These are phyloP conservation scores for Amphicarpaea edgeworthii DNA, from an alignment of 306 rosid species.

Conservation along the genomic window DNA sequence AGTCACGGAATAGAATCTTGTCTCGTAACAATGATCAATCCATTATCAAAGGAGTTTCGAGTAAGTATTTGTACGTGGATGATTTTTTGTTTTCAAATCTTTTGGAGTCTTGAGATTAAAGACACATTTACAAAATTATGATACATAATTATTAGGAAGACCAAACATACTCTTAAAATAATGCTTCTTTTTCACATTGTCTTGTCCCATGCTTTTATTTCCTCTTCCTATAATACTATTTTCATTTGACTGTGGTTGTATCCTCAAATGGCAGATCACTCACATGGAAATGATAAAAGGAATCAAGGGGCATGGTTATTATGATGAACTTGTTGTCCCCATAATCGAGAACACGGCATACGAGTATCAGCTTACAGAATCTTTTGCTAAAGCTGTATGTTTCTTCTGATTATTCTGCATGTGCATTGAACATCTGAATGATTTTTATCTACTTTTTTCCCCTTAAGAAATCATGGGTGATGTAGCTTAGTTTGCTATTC, in stretches of 20 bases:
- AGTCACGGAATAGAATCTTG: constrained; percentile 96
- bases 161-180: constrained; percentile 18
- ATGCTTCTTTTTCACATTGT: constrained; percentile 29
- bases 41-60: constrained; percentile 87
- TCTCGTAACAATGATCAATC: constrained; percentile 86
- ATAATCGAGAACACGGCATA: constrained; percentile 92
- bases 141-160: constrained; percentile 27
- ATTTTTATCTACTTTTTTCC: neutral
- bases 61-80: constrained; percentile 57
- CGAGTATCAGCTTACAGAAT: constrained; percentile 87
- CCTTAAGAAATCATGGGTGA: neutral
- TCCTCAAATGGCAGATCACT: constrained; percentile 75
- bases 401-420: constrained; percentile 34
- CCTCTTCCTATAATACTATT: constrained; percentile 21
- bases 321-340: constrained; percentile 96
- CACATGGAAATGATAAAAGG: constrained; percentile 99
- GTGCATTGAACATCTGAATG: constrained; percentile 22
- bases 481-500: constrained; percentile 9
- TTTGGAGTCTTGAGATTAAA: constrained; percentile 30
- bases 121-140: constrained; percentile 22
- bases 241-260: constrained; percentile 34
- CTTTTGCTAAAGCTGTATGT: constrained; percentile 96
- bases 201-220: constrained; percentile 34
- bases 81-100: neutral
- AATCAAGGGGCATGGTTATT: constrained; percentile 96